Base-by-base conservation (phyloP, 2,329 filamentous ascomycete species). In the Aspergillaceae sp. region DNA sequence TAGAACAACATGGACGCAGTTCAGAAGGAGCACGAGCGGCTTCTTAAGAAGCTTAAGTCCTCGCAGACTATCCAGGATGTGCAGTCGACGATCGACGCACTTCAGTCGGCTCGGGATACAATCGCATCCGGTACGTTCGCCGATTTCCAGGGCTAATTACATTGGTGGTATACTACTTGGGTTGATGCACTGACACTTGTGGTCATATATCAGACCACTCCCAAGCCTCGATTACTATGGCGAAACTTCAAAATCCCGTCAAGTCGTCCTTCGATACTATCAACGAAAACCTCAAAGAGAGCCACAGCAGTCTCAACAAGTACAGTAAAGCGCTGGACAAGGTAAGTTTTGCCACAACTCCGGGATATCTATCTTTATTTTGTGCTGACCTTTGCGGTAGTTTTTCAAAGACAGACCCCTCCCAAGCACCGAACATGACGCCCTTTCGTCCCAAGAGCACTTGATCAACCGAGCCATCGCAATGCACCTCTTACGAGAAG, bases 401-500 rank as follows among this genome's bases (percentile, higher is more conserved):
- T 78, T 84, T 59, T 84, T 82, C 62, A 83, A 83, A 69, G 77
- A 80, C 50, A 78, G 78, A 50, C 80, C 82, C 9, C 73, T 86
- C 9, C 80, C 91, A 0, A 86, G 83, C 9, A 85, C 82, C 59
- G 86, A 90, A 48, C 83, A 88, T 58, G 88, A 94, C 66, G 84
- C 83, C 32, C 81, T 96, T 65, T 82, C 80, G 1, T 78, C 83
- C 19, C 82, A 94, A 54, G 78, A 85, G 3, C 74, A 77, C 10
- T 75, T 96, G 8, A 87, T 97, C 62, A 94, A 96, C 68, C 82
- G 90, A 47, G 91, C 92, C 5, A 94, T 98, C 56, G 87, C 87
- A 7, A 96, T 97, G 89, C 92, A 98, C 62, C 78, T 98, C 26
- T 77, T 98, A 35, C 86, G 92, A 36, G 91, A 97, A 69, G 92